phyloP scores from a whole-genome alignment of 2,329 filamentous ascomycete species.

The Penicillium nordicum region DNA sequence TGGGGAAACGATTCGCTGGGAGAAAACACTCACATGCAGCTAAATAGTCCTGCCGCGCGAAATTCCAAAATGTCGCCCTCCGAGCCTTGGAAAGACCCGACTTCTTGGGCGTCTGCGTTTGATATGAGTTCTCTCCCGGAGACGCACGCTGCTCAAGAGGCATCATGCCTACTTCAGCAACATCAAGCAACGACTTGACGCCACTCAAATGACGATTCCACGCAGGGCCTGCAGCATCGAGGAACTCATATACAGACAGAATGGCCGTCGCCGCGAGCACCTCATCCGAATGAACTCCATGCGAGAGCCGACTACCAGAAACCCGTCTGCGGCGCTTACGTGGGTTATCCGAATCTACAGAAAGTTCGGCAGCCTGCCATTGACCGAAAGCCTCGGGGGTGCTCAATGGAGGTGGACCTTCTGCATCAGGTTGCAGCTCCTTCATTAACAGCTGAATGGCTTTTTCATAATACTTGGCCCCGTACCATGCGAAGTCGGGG shows the following conservation, averaged over 20 bases:
- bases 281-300: conserved; percentile 51
- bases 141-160: conserved; percentile 40
- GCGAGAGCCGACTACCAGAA: conserved; percentile 45
- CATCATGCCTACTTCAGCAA: conserved; percentile 42
- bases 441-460: conserved; percentile 57
- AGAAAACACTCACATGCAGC: conserved; percentile 52
- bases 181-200: conserved; percentile 59
- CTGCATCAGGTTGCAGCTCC: conserved; percentile 40
- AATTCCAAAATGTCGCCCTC: conserved; percentile 64
- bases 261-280: conserved; percentile 64
- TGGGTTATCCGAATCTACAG: conserved; percentile 40
- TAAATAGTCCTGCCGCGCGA: conserved; percentile 63
- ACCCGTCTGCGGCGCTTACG: conserved; percentile 40
- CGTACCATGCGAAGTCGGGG: conserved; percentile 59
- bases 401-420: conserved; percentile 34
- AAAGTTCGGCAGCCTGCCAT: conserved; percentile 35
- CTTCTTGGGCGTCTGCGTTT: conserved; percentile 29
- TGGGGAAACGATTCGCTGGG: not conserved
- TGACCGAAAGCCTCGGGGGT: conserved; percentile 36
- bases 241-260: conserved; percentile 64
- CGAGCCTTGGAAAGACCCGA: conserved; percentile 53
- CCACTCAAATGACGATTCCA: conserved; percentile 65
- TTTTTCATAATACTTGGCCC: conserved; percentile 61
- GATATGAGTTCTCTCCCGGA: conserved; percentile 38
- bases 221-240: conserved; percentile 61